Percentiles rank a stretch among this genome's conserved stretches.
These are phyloP conservation scores for Tremella fuciformis DNA, from an alignment of 768 basidiomycete genomes.

Conservation along the genomic window DNA sequence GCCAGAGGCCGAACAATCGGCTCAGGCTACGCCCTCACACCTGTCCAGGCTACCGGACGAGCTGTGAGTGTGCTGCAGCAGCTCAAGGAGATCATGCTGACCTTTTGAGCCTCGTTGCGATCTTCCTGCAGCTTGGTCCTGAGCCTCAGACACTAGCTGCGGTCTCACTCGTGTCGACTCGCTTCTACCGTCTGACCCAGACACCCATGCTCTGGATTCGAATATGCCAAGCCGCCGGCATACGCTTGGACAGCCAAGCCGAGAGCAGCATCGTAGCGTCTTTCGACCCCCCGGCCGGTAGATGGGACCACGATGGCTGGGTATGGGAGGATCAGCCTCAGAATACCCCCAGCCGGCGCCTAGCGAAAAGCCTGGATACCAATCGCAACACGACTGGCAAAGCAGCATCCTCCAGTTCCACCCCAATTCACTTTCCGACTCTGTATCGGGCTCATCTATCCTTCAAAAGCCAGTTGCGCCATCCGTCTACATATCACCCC, in stretches of 20 bases:
- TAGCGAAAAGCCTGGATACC: background rate
- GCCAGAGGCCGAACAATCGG: no score
- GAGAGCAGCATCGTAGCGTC: conserved; percentile 4
- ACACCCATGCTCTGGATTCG: conserved; percentile 28
- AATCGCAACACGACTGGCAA: background rate
- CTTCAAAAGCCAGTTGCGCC: background rate
- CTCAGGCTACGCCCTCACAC: no score
- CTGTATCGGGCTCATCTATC: conserved; percentile 23
- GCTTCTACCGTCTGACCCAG: conserved; percentile 24
- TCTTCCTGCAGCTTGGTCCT: conserved; percentile 29
- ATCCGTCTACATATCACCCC: conserved; percentile 7
- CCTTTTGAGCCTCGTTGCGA: conserved; percentile 24
- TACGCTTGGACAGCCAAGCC: conserved; percentile 1
- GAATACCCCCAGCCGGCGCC: background rate
- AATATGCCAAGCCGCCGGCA: conserved; percentile 18
- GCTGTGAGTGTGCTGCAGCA: conserved; percentile 22
- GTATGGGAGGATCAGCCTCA: background rate
- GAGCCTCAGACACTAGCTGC: conserved; percentile 15
- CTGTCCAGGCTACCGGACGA: conserved; percentile 34
- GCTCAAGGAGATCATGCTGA: background rate
- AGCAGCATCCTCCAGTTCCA: background rate
- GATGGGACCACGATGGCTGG: conserved; percentile 15
- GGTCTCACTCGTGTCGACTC: conserved; percentile 21
- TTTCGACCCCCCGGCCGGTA: conserved; percentile 15
- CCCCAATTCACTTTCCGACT: conserved; percentile 36